These are phyloP conservation scores for Dioscorea dumetorum DNA, from an alignment of 106 monocot species.

Conservation along the genomic window DNA sequence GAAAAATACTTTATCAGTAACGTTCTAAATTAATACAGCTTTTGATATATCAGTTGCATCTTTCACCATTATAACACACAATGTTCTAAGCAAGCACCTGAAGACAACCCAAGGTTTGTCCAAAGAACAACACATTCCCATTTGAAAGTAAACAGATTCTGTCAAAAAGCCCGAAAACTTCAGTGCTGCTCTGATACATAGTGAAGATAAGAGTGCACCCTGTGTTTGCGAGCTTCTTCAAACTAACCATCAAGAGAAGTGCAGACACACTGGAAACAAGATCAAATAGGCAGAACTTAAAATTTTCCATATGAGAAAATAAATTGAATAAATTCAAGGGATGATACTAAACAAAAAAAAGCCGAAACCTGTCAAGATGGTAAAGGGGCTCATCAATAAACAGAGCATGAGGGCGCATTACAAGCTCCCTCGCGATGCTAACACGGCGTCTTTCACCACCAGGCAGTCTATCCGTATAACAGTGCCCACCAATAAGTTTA, in stretches of 20 bases:
- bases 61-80: no score
- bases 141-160: slow-evolving; percentile 98
- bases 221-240: slow-evolving; percentile 97
- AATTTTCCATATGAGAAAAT: not conserved
- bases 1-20: not conserved
- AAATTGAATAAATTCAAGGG: not conserved
- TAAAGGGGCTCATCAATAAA: slow-evolving; percentile 99
- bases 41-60: no score
- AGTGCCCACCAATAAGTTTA: slow-evolving; percentile 86
- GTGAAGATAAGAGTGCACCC: slow-evolving; percentile 96
- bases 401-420: slow-evolving; percentile 74
- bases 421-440: slow-evolving; percentile 92
- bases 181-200: slow-evolving; percentile 99
- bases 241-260: slow-evolving; percentile 88
- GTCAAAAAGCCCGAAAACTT: slow-evolving; percentile 99
- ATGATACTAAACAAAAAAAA: not conserved
- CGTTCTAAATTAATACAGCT: no score
- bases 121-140: slow-evolving; percentile 97
- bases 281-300: not conserved
- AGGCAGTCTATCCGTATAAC: slow-evolving; percentile 75
- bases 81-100: slow-evolving; percentile 35
- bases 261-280: slow-evolving; percentile 77
- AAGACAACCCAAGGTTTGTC: slow-evolving; percentile 90
- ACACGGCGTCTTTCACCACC: slow-evolving; percentile 78
- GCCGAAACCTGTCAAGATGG: slow-evolving; percentile 93